A percentile compares a stretch with the other conserved stretches of the same genome.
Conservation (phyloP, 2,329 filamentous ascomycete genomes). For the Bipolaris victoriae region DNA sequence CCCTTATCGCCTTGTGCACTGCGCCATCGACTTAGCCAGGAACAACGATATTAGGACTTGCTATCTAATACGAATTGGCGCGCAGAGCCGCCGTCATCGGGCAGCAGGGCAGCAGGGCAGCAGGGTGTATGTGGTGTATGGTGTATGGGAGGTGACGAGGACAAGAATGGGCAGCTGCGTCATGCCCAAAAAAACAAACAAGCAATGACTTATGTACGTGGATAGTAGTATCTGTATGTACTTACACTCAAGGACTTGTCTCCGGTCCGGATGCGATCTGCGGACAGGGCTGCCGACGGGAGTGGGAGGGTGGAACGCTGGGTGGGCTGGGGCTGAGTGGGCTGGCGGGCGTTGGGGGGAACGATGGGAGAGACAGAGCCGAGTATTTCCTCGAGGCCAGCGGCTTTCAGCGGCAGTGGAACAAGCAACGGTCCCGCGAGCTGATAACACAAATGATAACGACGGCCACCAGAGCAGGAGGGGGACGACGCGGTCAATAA, state of each 20-base stretch:
- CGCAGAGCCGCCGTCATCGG: not conserved
- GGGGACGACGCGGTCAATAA: conserved; percentile 29
- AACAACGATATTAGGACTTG: conserved; percentile 22
- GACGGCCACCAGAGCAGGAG: conserved; percentile 3
- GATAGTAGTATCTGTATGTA: conserved; percentile 19
- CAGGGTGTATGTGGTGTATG: no score
- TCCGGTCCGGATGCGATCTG: conserved; percentile 20
- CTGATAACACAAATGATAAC: conserved; percentile 15
- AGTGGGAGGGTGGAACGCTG: conserved; percentile 32
- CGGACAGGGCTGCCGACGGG: conserved; percentile 19
- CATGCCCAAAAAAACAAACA: not conserved
- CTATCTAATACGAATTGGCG: conserved; percentile 11
- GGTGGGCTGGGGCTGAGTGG: conserved; percentile 13
- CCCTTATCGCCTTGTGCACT: conserved; percentile 44
- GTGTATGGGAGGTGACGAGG: not conserved
- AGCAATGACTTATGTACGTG: not conserved
- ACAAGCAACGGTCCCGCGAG: conserved; percentile 19
- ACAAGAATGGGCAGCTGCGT: not conserved
- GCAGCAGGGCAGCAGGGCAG: no score
- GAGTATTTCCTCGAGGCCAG: conserved; percentile 37
- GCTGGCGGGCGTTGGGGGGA: not conserved
- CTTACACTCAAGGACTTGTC: conserved; percentile 32
- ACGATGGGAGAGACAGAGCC: conserved; percentile 29
- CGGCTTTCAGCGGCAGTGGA: conserved; percentile 40
- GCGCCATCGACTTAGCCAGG: conserved; percentile 45